Evolutionary conservation across 23 red algal species (phyloP).

Genomic region (Gracilaria vermiculophylla): DNA sequence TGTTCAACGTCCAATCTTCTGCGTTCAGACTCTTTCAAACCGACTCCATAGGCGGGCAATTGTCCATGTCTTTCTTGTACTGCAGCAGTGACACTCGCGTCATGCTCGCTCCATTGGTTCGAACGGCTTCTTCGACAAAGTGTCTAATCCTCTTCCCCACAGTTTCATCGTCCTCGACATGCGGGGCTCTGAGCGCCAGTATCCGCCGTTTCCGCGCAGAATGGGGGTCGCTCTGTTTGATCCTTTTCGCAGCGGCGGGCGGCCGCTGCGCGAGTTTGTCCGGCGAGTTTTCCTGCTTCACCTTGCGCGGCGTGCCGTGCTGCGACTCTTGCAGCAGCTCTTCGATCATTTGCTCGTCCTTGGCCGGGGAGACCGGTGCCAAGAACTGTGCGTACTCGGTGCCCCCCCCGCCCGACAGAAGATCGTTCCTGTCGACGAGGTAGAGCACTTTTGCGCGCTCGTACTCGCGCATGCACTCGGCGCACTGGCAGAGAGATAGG

Average conservation of each 20-base stretch:
- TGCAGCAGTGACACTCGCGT: slow-evolving; percentile 31
- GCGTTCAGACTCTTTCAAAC: background rate
- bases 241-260: background rate
- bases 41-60: background rate
- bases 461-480: slow-evolving; percentile 20
- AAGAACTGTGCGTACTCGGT: slow-evolving; percentile 4
- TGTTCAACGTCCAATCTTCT: background rate
- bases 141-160: background rate
- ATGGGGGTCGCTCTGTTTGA: background rate
- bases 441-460: background rate
- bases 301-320: background rate
- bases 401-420: background rate
- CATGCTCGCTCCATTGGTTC: slow-evolving; percentile 41
- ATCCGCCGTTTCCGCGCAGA: background rate
- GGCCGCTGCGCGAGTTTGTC: background rate
- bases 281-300: background rate
- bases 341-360: slow-evolving; percentile 7
- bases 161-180: background rate
- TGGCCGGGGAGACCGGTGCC: background rate
- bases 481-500: slow-evolving; percentile 32
- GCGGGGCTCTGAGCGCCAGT: background rate
- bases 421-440: slow-evolving; percentile 33
- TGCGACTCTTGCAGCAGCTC: background rate
- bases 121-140: slow-evolving; percentile 37
- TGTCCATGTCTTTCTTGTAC: slow-evolving; percentile 17